Evolutionary conservation across 208 protist genomes (phyloP), one percentile per base, ranked within the genome.

Genomic region (Wallacemonas sp.): DNA sequence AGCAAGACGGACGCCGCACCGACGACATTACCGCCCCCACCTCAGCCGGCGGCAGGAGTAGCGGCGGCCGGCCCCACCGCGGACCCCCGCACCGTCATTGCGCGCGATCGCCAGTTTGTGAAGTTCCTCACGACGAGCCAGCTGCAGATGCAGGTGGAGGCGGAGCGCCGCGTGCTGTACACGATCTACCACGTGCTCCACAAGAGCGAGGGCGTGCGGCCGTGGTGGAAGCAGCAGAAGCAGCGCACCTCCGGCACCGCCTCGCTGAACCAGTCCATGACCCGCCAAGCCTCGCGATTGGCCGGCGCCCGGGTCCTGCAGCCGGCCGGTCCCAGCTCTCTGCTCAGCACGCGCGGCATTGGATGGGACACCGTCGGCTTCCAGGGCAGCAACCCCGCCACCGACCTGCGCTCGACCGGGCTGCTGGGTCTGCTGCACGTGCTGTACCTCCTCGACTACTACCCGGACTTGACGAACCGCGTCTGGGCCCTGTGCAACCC

Each of bases 361-460:
- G 46, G 63, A 33, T 95, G 89, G 86, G 84, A 95, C 62, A 49
- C 36, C 1, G 71, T 95, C 14, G 89, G 89, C 2, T 95, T 95
- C 62, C 89, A 95, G 54, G 89, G 89, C 22, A 64, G 48, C 41
- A 82, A 95, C 61, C 89, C 89, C 12, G 83, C 84, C 3, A 95
- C 89, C 8, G 89, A 95, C 48, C 72, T 92, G 29, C 89, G 89
- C 22, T 81, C 76, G 20, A 89, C 85, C 7, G 89, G 89, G 33
- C 39, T 95, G 20, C 65, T 91, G 16, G 86, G 84, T 18, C 74
- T 92, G n/a, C 61, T 95, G 5, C 78, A 88, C 65, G 20, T 83
- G 25, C 66, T 92, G 10, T 95, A 88, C 70, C 42, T 95, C 11
- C 22, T 91, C 57, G 79, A 89, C 52, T 84, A 88, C 76, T 91